Evolutionary conservation across 306 rosid genomes (phyloP), one percentile per base, ranked within the genome.

Genomic region (Carpinus fangiana): DNA sequence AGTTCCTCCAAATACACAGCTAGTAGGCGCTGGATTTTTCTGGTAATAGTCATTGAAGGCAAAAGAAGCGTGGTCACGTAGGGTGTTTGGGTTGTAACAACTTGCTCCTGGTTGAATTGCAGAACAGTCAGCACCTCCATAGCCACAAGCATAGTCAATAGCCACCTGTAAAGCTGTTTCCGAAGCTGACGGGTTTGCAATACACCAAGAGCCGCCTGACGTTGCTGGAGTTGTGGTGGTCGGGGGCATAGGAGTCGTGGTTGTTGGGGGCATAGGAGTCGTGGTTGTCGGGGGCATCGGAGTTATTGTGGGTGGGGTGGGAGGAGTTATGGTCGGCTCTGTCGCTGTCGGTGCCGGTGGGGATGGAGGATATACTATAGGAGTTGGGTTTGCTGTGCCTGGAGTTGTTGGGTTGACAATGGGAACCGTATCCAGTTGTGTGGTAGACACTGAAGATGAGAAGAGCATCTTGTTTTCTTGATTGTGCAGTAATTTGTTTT

Each of bases 61-160:
- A 74, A 87, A 95, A 71, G 98, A 91, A 80, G 99, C 99, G 18
- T 95, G 99, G 75, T 90, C 90, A 5, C 80, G 88, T 14, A 87
- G 16, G 6, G 90, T 93, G 82, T 87, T 91, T 13, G 97, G 98
- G 38, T 90, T 80, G 83, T 88, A 95, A 81, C 98, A 95, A 72
- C 81, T 85, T 66, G 88, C 90, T 20, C 99, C 92, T 13, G 83
- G 13, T 76, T 93, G 97, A 82, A 95, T 8, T 45, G 86, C 82
- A 8, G 96, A 85, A 75, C 98, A 95, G 77, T 92, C 97, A 73
- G 98, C 87, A 56, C 93, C 93, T 57, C 98, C 96, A 76, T 86
- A 85, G 60, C 98, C 98, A 77, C 98, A 92, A 67, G 97, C 98
- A 73, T 95, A 92, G 83, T 92, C 97, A 56, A 95, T 89, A 76